Evolutionary conservation across 805 yeast genomes (phyloP).

Genomic region (Zygoascus biomembranicola): DNA sequence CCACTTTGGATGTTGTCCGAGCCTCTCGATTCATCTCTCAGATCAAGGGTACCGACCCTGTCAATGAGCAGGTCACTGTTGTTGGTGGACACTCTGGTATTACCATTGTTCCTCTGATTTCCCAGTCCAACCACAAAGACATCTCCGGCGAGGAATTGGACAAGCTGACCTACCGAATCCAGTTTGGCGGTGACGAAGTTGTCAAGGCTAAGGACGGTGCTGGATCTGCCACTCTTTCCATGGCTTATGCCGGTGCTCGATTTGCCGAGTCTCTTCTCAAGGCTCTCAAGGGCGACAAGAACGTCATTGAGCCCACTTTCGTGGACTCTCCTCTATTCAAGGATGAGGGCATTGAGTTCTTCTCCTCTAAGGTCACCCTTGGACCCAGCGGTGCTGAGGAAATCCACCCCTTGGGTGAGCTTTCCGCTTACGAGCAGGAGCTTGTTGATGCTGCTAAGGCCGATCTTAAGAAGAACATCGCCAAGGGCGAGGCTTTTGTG

Average conservation of each 20-base stretch:
- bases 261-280: slow-evolving; percentile 50
- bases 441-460: slow-evolving; percentile 75
- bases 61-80: slow-evolving; percentile 68
- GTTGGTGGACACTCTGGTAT: slow-evolving; percentile 98
- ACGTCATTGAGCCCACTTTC: slow-evolving; percentile 47
- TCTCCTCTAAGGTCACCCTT: slow-evolving; percentile 88
- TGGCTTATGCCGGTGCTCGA: slow-evolving; percentile 88
- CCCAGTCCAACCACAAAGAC: slow-evolving; percentile 60
- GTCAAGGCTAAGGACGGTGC: slow-evolving; percentile 91
- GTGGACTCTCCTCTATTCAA: slow-evolving; percentile 70
- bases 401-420: slow-evolving; percentile 70
- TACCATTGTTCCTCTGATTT: slow-evolving; percentile 88
- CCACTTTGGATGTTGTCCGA: slow-evolving; percentile 88
- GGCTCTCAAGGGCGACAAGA: slow-evolving; percentile 36
- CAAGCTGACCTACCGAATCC: slow-evolving; percentile 74
- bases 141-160: slow-evolving; percentile 60
- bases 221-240: slow-evolving; percentile 87
- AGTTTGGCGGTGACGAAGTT: slow-evolving; percentile 95
- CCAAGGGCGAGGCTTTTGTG: slow-evolving; percentile 85
- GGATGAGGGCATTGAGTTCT: slow-evolving; percentile 90
- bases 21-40: slow-evolving; percentile 79
- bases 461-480: slow-evolving; percentile 78
- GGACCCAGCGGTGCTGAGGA: slow-evolving; percentile 85
- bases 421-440: slow-evolving; percentile 75
- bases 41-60: slow-evolving; percentile 64